Evolutionary conservation across 2,329 filamentous ascomycete genomes (phyloP), one percentile per base, ranked within the genome.

Genomic region (Acephala macrosclerotiorum): DNA sequence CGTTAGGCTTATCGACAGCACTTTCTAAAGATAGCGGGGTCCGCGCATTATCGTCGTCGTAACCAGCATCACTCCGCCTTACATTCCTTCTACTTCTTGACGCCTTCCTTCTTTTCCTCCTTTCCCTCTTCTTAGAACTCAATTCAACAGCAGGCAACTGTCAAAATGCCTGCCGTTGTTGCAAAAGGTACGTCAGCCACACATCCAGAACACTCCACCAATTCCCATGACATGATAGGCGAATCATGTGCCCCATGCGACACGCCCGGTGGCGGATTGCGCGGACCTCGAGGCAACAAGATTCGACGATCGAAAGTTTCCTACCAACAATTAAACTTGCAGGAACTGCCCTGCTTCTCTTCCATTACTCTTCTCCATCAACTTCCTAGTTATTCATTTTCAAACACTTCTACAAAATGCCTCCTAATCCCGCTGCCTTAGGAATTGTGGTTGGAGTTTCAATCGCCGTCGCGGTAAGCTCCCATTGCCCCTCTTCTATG

Each of bases 381-480:
- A n/a, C 26, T 36, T n/a, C 58, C n/a, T 22, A 47, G 26, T 40
- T 25, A 35, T 55, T 51, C 55, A 67, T 38, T 65, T 38, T 36
- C 20, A 40, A 38, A 67, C 42, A 60, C 62, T 36, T 60, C 51
- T 67, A 62, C 55, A 70, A 71, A 65, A 75, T 75, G 72, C 71
- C 75, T 75, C 73, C 75, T 66, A 72, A 75, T 67, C 73, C 73
- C 8, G 66, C 69, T 62, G 61, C 72, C 36, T 64, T 74, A 77
- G 76, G 73, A 64, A 75, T 71, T 8, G 74, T 77, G 25, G 70
- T 78, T 47, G 76, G 74, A 14, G 73, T 76, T 45, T 66, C 68
- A 5, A 70, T 75, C 14, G 75, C 73, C 35, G 73, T 75, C 33
- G 76, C 74, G 38, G 75, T 76, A 69, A 72, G 74, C 70, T 62